A percentile compares a stretch with the other conserved stretches of the same genome.
Evolutionary conservation across 2,329 filamentous ascomycete genomes (phyloP).

Genomic region (Aaosphaeria arxii): DNA sequence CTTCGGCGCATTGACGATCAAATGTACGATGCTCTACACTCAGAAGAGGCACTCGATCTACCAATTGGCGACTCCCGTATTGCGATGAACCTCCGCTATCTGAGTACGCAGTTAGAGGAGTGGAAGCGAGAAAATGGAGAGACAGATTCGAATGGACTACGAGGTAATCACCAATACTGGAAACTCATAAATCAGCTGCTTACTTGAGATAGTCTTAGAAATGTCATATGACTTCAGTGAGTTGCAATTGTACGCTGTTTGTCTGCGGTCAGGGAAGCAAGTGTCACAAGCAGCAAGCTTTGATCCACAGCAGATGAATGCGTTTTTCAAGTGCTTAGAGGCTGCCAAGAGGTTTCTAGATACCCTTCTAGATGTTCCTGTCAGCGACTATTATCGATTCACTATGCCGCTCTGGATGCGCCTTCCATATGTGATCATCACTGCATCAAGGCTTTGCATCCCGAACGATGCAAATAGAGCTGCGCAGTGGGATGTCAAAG

Average conservation of each 20-base stretch:
- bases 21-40: constrained; percentile 26
- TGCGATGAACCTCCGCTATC: constrained; percentile 24
- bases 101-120: constrained; percentile 23
- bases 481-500: constrained; percentile 28
- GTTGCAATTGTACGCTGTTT: constrained; percentile 24
- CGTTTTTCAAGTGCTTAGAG: constrained; percentile 42
- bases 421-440: constrained; percentile 28
- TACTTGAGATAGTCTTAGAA: constrained; percentile 16
- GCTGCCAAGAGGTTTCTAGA: constrained; percentile 69
- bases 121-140: constrained; percentile 15
- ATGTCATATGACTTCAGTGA: constrained; percentile 26
- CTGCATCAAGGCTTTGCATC: constrained; percentile 25
- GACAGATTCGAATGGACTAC: too few relatives aligned
- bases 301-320: constrained; percentile 17
- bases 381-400: constrained; percentile 45
- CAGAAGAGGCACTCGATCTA: constrained; percentile 14
- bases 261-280: constrained; percentile 12
- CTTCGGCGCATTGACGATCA: constrained; percentile 32
- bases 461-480: constrained; percentile 17
- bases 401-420: constrained; percentile 34
- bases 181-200: too few relatives aligned
- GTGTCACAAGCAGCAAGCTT: neutral
- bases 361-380: constrained; percentile 66
- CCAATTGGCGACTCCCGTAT: constrained; percentile 25
- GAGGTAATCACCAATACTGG: too few relatives aligned